Base-by-base conservation (phyloP, 2,329 filamentous ascomycete species). In the Phaeosphaeria sp. region DNA sequence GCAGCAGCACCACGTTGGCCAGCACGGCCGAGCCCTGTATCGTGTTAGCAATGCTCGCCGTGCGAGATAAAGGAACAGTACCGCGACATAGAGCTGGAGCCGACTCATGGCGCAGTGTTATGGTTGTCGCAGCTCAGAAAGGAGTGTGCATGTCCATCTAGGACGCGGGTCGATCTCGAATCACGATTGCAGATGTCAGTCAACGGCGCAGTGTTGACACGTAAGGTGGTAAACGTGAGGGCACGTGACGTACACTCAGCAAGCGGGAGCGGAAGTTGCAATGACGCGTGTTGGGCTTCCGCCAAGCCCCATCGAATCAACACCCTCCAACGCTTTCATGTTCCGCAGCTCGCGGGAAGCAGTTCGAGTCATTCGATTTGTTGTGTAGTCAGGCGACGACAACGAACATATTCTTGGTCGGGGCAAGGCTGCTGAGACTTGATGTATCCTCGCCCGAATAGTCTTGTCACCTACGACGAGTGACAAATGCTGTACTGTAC, bases 1-100 rank as follows among this genome's bases (percentile, higher is more conserved):
- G 95, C 57, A 96, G 80, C 59, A 97, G 85, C 58, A 97, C 93
- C 69, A 88, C 87, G 65, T 87, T 90, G 69, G 94, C 94, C 75
- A 96, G 88, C 79, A 89, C 89, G 77, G 91, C 89, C 54, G 94
- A 97, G 78, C 87, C 70, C 75, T 77, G 47, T 18, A 46, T 24
- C 30, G n/a, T 53, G 55, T 74, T 25, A 72, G 65, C 55, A 69
- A 56, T 30, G 30, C 36, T 46, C 11, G 22, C 2, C 25, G 20
- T 36, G 27, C 18, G 47, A 22, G 30, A 39, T n/a, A 18, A 4
- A 6, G 6, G n/a, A 15, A 51, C 43, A 6, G 36, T 74, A 76
- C 74, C 63, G 71, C 66, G 52, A 76, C 69, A 55, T 76, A 77
- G 49, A 75, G 60, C 59, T 74, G 65, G 30, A 76, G 64, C 52